Base-by-base conservation (phyloP, 208 protist genomes). In the Leptomonas pyrrhocoris region DNA sequence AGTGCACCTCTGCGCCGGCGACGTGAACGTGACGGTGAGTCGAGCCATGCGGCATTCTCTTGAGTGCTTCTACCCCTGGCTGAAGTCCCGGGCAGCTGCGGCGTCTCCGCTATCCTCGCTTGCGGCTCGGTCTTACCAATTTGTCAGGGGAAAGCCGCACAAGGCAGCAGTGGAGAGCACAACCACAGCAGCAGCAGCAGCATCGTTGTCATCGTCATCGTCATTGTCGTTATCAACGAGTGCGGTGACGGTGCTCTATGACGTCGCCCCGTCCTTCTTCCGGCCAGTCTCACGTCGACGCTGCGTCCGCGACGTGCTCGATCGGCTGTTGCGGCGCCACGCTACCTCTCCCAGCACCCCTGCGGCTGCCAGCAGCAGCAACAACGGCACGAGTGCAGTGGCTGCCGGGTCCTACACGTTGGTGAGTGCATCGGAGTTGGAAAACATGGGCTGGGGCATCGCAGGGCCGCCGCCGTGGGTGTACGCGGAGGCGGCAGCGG, bases 21-120 rank as follows among this genome's bases (percentile, higher is more conserved):
- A 89, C 34, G 55, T 89, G 28, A 96, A 96, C 64, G 50, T 94
- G 18, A 96, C 91, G 5, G 91, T 96, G 23, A 96, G 91, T 59
- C 62, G 80, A 18, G 88, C 91, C 6, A 96, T 96, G 91, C 68
- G 55, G 45, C 67, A 27, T 13, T 79, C 79, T 16, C 56, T 86
- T 31, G 46, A 72, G 28, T n/a, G 16, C n/a, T 68, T 57, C 23
- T 77, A 77, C 43, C 65, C 57, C 15, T 48, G 57, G 58, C 72
- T 72, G 36, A 38, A 30, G 42, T 38, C 46, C 12, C n/a, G 34
- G 13, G 2, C 50, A 9, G 18, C 16, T 12, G 43, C 4, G 9
- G n/a, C n/a, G n/a, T n/a, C n/a, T n/a, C n/a, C n/a, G n/a, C n/a
- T n/a, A n/a, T n/a, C n/a, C n/a, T n/a, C n/a, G n/a, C n/a, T n/a